These are phyloP conservation scores for Ustilago nuda DNA, from an alignment of 1,284 basidiomycete species.

Conservation along the genomic window DNA sequence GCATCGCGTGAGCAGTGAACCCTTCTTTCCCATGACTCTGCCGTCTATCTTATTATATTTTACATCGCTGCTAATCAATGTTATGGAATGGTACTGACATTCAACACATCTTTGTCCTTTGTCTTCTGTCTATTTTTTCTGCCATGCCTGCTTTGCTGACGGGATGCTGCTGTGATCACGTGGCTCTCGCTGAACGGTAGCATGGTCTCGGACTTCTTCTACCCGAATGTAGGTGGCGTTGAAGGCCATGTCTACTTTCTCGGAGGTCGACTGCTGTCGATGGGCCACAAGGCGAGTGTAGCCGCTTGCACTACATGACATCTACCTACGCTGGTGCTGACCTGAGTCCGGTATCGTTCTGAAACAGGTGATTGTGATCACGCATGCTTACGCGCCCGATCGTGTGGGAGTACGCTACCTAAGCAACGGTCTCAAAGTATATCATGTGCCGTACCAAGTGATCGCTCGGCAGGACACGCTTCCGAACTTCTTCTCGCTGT, in stretches of 20 bases:
- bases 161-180: neutral
- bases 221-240: slow-evolving; percentile 92
- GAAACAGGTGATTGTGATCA: slow-evolving; percentile 89
- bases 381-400: slow-evolving; percentile 86
- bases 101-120: neutral
- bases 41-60: neutral
- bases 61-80: neutral
- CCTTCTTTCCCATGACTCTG: neutral
- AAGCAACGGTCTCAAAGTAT: slow-evolving; percentile 86
- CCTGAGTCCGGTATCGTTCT: neutral
- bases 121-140: neutral
- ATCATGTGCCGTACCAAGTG: slow-evolving; percentile 88
- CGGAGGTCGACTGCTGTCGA: slow-evolving; percentile 76
- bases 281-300: slow-evolving; percentile 82
- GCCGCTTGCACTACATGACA: neutral
- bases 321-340: neutral
- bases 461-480: slow-evolving; percentile 81
- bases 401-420: slow-evolving; percentile 91
- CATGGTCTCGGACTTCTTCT: slow-evolving; percentile 98
- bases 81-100: slow-evolving; percentile 15
- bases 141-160: neutral
- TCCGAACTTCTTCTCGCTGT: slow-evolving; percentile 90
- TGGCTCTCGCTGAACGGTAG: slow-evolving; percentile 70
- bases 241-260: slow-evolving; percentile 89
- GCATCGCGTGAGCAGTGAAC: slow-evolving; percentile 50